Base-by-base conservation (phyloP, 1,284 basidiomycete genomes). In the Pseudozyma thailandica region DNA sequence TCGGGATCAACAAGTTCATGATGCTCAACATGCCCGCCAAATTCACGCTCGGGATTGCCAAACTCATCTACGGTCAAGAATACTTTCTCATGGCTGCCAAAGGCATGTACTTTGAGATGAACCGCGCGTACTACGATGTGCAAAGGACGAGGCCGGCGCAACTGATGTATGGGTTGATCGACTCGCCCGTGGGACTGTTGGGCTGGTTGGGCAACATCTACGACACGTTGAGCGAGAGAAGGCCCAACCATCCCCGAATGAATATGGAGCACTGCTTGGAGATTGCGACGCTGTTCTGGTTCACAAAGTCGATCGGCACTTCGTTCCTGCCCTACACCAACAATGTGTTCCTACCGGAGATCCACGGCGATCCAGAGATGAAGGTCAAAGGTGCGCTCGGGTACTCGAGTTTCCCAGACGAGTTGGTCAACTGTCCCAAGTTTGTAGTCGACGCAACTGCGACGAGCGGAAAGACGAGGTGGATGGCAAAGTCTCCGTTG, bases 131-230 rank as follows among this genome's bases (percentile, higher is more conserved):
- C 61, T 78, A 78, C 65, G 50, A 65, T 10, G 58, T 78, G 1
- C 76, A 78, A 38, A 33, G 56, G 4, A 60, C 38, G 1, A 45
- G 76, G 9, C 74, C 76, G 0, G 54, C 52, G 1, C 74, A 78
- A 47, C 56, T 78, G 33, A 48, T 59, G 6, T 68, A 69, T 38
- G 74, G 71, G 15, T 52, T 76, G 1, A 47, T 70, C 48, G 76
- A 78, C 43, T 78, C 76, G 30, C 74, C 76, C 1, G 64, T 62
- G 18, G 76, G 72, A 9, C 37, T 78, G 6, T 59, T 78, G 9
- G 69, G 71, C 33, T 78, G 72, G 72, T 28, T 78, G 4, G 72
- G 68, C 16, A 68, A 71, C 60, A 72, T 78, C 48, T 62, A 74
- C 52, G 63, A 63, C 18, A 49, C 69, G 8, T 37, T 74, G 15